Percentiles rank a stretch among this genome's conserved stretches.
Conservation (phyloP, 768 basidiomycete genomes). For the Favolaschia claudopus region DNA sequence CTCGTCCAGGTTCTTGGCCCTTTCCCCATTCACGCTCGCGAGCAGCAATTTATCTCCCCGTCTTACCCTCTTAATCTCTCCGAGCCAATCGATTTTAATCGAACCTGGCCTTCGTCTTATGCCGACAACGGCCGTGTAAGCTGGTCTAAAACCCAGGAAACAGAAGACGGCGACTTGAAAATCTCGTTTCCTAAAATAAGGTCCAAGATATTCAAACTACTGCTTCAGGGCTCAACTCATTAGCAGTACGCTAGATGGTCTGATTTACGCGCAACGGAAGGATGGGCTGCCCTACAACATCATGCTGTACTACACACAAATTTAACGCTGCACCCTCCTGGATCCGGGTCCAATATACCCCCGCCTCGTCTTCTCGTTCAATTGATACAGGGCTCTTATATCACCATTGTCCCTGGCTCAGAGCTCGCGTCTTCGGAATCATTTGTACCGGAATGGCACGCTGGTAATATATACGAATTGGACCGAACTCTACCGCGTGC, state of each 20-base stretch:
- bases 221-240: background rate
- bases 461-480: constrained; percentile 87
- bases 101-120: constrained; percentile 71
- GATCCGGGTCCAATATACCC: constrained; percentile 25
- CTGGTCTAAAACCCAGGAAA: constrained; percentile 59
- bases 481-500: constrained; percentile 57
- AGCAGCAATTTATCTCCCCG: constrained; percentile 84
- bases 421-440: constrained; percentile 13
- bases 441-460: constrained; percentile 66
- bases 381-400: constrained; percentile 78
- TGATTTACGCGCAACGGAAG: constrained; percentile 75
- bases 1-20: constrained; percentile 73
- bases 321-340: too few relatives aligned
- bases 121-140: constrained; percentile 66
- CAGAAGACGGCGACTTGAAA: constrained; percentile 55
- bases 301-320: too few relatives aligned
- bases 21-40: constrained; percentile 84
- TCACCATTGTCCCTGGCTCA: constrained; percentile 64
- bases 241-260: constrained; percentile 67
- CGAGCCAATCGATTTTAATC: constrained; percentile 54
- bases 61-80: constrained; percentile 73
- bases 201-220: constrained; percentile 37
- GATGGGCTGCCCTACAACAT: constrained; percentile 89
- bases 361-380: constrained; percentile 63
- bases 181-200: constrained; percentile 73